Evolutionary conservation across 352 stramenopile species (phyloP), one percentile per base, ranked within the genome.

Genomic region (Phytophthora colocasiae): DNA sequence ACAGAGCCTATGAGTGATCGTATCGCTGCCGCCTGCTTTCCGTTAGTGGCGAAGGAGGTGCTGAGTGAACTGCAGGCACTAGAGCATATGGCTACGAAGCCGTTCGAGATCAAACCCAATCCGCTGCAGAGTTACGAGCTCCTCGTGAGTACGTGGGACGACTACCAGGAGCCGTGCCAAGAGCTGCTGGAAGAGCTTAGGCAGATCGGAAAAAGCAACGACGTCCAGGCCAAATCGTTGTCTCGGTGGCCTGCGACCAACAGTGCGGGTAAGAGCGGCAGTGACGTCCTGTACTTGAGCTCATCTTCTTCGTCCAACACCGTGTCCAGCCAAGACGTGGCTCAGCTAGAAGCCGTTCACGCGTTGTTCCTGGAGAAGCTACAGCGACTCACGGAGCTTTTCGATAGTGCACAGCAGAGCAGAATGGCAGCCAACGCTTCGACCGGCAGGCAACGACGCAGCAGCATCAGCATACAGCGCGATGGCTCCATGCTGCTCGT

Each of bases 281-380:
- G 53, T 10, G 64, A 82, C 2, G 67, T 85, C 17, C 55, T 87
- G 41, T 85, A 92, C 34, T 17, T 90, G 51, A 90, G 81, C 50
- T 83, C 83, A 1, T 86, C 79, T 4, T 71, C 56, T 1, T 80
- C 80, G 0, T 40, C 66, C 2, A 65, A 75, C 29, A 71, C 19
- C 2, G 52, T 92, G 2, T 90, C 80, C 1, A 92, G 80, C 36
- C 83, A 92, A 51, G 80, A 92, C 39, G 85, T 90, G n/a, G 73
- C 71, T 3, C 83, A 92, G 51, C 71, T 89, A 10, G 81, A 91
- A n/a, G 76, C 80, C 0, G 57, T 86, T 0, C 77, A 91, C 31
- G 14, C 61, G 12, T 50, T 89, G 0, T 90, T 92, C 31, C 61
- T 90, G 1, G 81, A 93, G 17, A 76, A 72, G 4, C 58, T 91